These are phyloP conservation scores for Raddia distichophylla DNA, from an alignment of 176 grass and related monocot species.

Conservation along the genomic window DNA sequence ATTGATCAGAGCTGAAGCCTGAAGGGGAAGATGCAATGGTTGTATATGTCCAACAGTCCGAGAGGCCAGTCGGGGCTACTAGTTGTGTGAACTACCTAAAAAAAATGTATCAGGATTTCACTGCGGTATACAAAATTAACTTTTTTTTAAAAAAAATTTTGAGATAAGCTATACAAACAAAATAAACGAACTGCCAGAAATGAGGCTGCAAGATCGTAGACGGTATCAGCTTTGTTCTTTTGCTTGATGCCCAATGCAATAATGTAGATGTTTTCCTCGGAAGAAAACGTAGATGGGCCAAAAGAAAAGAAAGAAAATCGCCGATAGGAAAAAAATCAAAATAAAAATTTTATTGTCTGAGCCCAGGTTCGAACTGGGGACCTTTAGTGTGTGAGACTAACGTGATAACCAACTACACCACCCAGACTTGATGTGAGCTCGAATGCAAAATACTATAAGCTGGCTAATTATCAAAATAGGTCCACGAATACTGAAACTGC, in stretches of 20 bases:
- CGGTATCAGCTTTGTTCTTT: too few species aligned
- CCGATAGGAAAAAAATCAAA: too few species aligned
- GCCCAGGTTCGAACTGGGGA: too few species aligned
- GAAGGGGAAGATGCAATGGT: background rate
- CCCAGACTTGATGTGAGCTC: background rate
- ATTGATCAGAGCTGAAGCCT: background rate
- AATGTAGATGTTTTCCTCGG: background rate
- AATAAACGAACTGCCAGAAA: background rate
- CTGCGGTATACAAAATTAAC: background rate
- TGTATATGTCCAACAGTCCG: background rate
- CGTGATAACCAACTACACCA: conserved; percentile 52
- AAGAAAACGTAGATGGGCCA: background rate
- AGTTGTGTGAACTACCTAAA: background rate
- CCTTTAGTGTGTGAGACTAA: conserved; percentile 46
- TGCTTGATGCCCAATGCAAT: background rate
- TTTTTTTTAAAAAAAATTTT: too few species aligned
- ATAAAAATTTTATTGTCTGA: too few species aligned
- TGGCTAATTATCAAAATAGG: too few species aligned
- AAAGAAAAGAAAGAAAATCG: too few species aligned
- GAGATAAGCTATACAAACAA: too few species aligned
- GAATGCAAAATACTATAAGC: too few species aligned
- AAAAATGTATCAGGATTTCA: background rate
- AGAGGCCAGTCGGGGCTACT: background rate
- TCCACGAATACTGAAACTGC: too few species aligned
- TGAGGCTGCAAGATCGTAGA: too few species aligned